These are phyloP conservation scores for Parastagonospora nodorum DNA, from an alignment of 2,329 filamentous ascomycete genomes.

Conservation along the genomic window DNA sequence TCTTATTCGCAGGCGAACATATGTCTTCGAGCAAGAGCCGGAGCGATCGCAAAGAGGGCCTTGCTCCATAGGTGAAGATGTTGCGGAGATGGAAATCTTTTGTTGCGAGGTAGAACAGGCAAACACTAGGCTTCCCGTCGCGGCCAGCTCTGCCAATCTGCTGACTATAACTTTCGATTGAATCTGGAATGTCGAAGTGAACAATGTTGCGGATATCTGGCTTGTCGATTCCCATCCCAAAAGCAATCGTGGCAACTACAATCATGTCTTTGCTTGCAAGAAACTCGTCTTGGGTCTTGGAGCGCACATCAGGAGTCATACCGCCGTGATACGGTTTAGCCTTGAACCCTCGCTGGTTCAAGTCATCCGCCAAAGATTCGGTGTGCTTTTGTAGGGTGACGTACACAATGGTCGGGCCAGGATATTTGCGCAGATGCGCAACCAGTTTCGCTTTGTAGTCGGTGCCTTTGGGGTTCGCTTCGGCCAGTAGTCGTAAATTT, in stretches of 20 bases:
- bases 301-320: constrained; percentile 69
- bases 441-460: constrained; percentile 74
- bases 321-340: constrained; percentile 85
- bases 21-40: constrained; percentile 57
- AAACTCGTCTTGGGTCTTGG: constrained; percentile 75
- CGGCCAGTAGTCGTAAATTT: constrained; percentile 60
- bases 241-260: constrained; percentile 95
- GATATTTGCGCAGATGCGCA: constrained; percentile 56
- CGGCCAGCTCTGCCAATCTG: constrained; percentile 92
- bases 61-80: constrained; percentile 63
- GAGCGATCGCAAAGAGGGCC: constrained; percentile 60
- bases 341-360: constrained; percentile 67
- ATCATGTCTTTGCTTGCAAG: constrained; percentile 77
- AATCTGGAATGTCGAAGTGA: constrained; percentile 89
- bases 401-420: constrained; percentile 65
- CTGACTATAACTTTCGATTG: constrained; percentile 94
- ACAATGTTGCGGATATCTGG: constrained; percentile 93
- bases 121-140: constrained; percentile 72
- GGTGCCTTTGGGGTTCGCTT: constrained; percentile 68
- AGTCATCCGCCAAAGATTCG: constrained; percentile 66
- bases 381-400: constrained; percentile 64
- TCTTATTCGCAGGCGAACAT: constrained; percentile 46
- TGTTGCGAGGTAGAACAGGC: constrained; percentile 62
- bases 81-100: constrained; percentile 65
- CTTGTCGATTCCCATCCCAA: constrained; percentile 99